These are phyloP conservation scores for Lentinula raphanica DNA, from an alignment of 768 basidiomycete genomes.

Conservation along the genomic window DNA sequence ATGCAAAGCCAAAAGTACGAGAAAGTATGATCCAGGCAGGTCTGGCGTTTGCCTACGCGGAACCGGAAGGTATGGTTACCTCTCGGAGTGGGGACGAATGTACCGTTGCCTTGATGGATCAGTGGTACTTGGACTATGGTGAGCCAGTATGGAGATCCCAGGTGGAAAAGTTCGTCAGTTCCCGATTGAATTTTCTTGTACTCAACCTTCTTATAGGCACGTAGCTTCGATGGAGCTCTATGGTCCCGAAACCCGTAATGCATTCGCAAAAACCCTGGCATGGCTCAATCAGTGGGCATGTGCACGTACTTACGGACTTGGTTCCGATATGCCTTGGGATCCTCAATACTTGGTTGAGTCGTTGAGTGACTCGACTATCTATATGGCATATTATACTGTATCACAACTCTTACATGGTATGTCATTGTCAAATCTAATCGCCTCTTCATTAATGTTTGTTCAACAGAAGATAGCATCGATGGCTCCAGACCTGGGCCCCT, in stretches of 20 bases:
- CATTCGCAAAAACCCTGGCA: constrained; percentile 83
- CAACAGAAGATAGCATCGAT: constrained; percentile 64
- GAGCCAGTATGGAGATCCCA: constrained; percentile 84
- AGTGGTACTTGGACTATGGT: constrained; percentile 99
- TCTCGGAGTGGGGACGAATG: constrained; percentile 95
- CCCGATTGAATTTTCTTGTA: not conserved
- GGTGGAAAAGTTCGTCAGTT: constrained; percentile 64
- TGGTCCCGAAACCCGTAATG: constrained; percentile 85
- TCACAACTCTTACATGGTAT: constrained; percentile 87
- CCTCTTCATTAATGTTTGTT: constrained; percentile 8
- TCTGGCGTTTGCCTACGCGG: constrained; percentile 86
- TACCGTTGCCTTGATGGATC: constrained; percentile 96
- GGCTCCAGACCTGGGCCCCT: constrained; percentile 78
- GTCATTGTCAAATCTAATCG: constrained; percentile 15
- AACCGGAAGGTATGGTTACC: constrained; percentile 88
- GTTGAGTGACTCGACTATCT: constrained; percentile 94
- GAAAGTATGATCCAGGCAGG: constrained; percentile 74
- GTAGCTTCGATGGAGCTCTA: constrained; percentile 87
- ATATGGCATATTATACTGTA: constrained; percentile 98
- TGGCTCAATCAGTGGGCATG: constrained; percentile 99
- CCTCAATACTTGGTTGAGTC: constrained; percentile 95
- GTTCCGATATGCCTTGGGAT: constrained; percentile 95
- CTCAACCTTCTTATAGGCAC: constrained; percentile 41
- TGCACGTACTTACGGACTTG: constrained; percentile 94
- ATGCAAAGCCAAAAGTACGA: constrained; percentile 87